Base-by-base conservation (phyloP, 306 rosid genomes). In the Cucumis cinereus region DNA sequence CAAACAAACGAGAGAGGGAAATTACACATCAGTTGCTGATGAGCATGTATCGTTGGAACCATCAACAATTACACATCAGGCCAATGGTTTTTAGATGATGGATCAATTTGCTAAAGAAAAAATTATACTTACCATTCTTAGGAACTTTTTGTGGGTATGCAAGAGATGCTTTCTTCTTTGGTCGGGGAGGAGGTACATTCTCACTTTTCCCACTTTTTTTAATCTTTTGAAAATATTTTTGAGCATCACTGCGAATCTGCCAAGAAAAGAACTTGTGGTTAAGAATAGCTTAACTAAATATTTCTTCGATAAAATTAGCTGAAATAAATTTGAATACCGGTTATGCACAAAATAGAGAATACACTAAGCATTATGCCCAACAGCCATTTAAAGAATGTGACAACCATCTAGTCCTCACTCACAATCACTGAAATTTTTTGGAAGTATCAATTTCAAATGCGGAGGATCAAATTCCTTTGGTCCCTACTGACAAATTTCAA, bases 131-230 rank as follows among this genome's bases (percentile, higher is more conserved):
- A 91, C 98, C 82, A 19, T 19, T 85, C 84, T 90, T 91, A 52
- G 96, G 89, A 82, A 97, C 97, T 66, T 94, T 94, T 76, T 93
- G 98, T 64, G 98, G 98, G 82, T 94, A 94, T 30, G 98, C 97
- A 60, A 88, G 98, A 83, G 94, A 59, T 77, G 98, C 96, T 78
- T 92, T 94, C 83, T 96, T 89, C 87, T 94, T 94, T 36, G 97
- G 96, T 59, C 98, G 88, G 79, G 98, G 98, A 40, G 98, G 98
- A 40, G 98, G 98, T 70, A 94, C 93, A 80, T 89, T 96, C 79
- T 91, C 98, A 57, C 90, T 90, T 74, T 88, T 84, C 70, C 98
- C 98, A 64, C 82, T 90, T 83, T 92, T 94, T 88, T 91, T 96
- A 72, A 94, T 94, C 87, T 94, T 94, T 78, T 89, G 82, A 83